Evolutionary conservation across 179 eudicot genomes (phyloP), one percentile per base, ranked within the genome.

Genomic region (Spergularia azorica): DNA sequence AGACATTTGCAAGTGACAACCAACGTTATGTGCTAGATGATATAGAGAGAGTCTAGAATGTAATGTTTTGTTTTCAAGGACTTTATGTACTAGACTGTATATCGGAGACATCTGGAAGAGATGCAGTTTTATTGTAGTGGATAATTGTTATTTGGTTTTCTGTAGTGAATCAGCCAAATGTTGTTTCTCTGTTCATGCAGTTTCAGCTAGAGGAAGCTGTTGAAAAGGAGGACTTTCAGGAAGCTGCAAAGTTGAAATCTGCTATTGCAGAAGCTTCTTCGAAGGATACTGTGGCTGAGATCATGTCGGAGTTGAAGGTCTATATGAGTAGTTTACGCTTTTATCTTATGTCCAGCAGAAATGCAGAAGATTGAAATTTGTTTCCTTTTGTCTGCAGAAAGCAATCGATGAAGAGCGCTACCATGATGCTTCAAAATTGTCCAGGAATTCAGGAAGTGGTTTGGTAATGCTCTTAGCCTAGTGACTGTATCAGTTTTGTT

Each of bases 151-250:
- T 55, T 65, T 72, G 21, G 54, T 26, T 17, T 26, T 72, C 16
- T 17, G 11, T 20, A 11, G 4, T 74, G 68, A 63, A 18, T 72
- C 55, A 54, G 38, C 17, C 20, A 15, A 60, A 1, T 10, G 18
- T 46, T 20, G 4, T 54, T 57, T 13, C 15, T 50, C 41, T 76
- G 9, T 21, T 16, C 67, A 75, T 81, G 58, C 88, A 95, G 99
- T 95, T 91, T 79, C 97, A 93, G 84, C 89, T 95, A 52, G 99
- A 93, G 84, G 97, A 89, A 64, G 97, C 97, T 64, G 83, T 95
- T 82, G 97, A 93, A 82, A 90, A 78, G 76, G 99, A 95, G 79
- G 97, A 95, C 77, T 95, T 95, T 83, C 77, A 77, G 79, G 99
- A 95, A 90, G 99, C 99, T 81, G 90, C 92, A 70, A 91, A 89